Percentiles rank a stretch among this genome's conserved stretches.
Conservation (phyloP, 2,329 filamentous ascomycete genomes). For the Fusarium ramigenum region DNA sequence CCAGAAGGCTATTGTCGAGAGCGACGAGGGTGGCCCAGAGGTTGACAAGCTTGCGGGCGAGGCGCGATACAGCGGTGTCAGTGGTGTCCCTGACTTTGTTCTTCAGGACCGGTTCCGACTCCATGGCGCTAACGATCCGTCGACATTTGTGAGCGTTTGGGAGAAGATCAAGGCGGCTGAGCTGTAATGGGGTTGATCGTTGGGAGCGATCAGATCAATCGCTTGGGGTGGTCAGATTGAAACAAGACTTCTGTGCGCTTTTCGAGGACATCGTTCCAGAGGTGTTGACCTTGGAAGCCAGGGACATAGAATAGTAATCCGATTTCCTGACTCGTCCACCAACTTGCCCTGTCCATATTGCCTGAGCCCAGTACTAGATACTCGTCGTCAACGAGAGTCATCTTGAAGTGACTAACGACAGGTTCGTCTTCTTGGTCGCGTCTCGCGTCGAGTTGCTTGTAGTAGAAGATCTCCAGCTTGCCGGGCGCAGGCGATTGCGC, state of each 20-base stretch:
- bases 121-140: slow-evolving; percentile 74
- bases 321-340: slow-evolving; percentile 87
- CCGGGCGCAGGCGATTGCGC: slow-evolving; percentile 56
- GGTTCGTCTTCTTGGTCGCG: slow-evolving; percentile 61
- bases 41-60: slow-evolving; percentile 46
- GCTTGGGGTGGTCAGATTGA: slow-evolving; percentile 34
- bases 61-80: slow-evolving; percentile 53
- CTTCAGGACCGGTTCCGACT: slow-evolving; percentile 74
- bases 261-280: slow-evolving; percentile 53
- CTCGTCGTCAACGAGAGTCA: slow-evolving; percentile 75
- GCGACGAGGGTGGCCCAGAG: slow-evolving; percentile 58
- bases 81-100: slow-evolving; percentile 77
- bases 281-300: slow-evolving; percentile 46
- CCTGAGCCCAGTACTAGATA: slow-evolving; percentile 79
- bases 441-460: slow-evolving; percentile 52
- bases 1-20: slow-evolving; percentile 50
- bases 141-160: slow-evolving; percentile 73
- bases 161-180: slow-evolving; percentile 59
- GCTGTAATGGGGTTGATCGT: slow-evolving; percentile 1
- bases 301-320: slow-evolving; percentile 69
- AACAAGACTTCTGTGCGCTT: slow-evolving; percentile 50
- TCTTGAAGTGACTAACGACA: slow-evolving; percentile 80
- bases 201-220: not conserved
- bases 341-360: slow-evolving; percentile 86
- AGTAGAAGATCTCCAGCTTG: slow-evolving; percentile 67